phyloP scores from a whole-genome alignment of 2,329 filamentous ascomycete species.

The Aureobasidium sp. region DNA sequence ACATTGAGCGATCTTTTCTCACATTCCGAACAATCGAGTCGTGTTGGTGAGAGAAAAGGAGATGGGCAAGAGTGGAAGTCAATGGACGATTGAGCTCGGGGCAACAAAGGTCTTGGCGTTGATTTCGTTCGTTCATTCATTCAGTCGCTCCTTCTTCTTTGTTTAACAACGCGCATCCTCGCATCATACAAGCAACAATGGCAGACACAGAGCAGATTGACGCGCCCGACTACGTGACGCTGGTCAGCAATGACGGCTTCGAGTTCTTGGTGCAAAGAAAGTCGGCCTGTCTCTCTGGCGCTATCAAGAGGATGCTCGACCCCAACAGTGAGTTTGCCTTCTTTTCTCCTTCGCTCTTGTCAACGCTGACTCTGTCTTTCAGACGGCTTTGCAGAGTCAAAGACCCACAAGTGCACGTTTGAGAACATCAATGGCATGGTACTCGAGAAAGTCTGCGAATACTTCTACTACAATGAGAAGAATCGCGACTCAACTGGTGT shows the following conservation, averaged over 20 bases:
- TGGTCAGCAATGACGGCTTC: slow-evolving; percentile 79
- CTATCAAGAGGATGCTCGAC: slow-evolving; percentile 80
- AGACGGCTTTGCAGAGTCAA: slow-evolving; percentile 73
- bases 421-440: slow-evolving; percentile 79
- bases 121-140: neutral
- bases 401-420: slow-evolving; percentile 70
- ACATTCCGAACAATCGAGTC: neutral
- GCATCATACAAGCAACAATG: neutral
- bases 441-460: slow-evolving; percentile 84
- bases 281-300: slow-evolving; percentile 73
- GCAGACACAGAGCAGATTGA: slow-evolving; percentile 7
- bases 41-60: neutral
- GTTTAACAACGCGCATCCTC: slow-evolving; percentile 3
- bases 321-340: slow-evolving; percentile 61
- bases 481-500: slow-evolving; percentile 76
- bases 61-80: neutral
- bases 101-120: slow-evolving; percentile 10
- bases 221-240: slow-evolving; percentile 73
- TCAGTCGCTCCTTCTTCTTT: neutral
- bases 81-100: neutral
- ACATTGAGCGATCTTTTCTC: neutral
- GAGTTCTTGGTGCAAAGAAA: slow-evolving; percentile 81
- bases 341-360: slow-evolving; percentile 24
- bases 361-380: slow-evolving; percentile 4
- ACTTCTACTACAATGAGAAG: slow-evolving; percentile 85